These are phyloP conservation scores for Apium graveolens DNA, from an alignment of 129 eudicot species.

Conservation along the genomic window DNA sequence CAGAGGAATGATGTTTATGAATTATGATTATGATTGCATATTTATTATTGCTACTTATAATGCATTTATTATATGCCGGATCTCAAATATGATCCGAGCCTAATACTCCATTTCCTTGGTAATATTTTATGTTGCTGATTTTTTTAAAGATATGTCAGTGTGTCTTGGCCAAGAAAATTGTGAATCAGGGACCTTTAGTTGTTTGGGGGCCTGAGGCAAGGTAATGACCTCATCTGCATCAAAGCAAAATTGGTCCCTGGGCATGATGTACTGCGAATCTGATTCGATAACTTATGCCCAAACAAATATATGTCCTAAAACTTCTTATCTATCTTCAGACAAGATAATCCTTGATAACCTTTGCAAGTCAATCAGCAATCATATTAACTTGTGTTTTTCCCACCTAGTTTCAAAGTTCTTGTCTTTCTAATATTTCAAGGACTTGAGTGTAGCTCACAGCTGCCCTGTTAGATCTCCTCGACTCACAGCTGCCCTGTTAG, in stretches of 20 bases:
- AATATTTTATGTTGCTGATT: too few relatives aligned
- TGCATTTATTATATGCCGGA: too few relatives aligned
- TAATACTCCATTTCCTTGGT: too few relatives aligned
- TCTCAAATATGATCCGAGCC: too few relatives aligned
- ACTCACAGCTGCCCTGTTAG: neutral
- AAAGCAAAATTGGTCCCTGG: neutral
- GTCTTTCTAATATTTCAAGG: neutral
- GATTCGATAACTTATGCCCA: neutral
- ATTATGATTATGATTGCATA: too few relatives aligned
- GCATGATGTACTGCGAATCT: neutral
- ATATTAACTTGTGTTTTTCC: neutral
- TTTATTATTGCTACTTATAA: too few relatives aligned
- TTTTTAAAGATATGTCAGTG: too few relatives aligned
- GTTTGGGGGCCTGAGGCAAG: conserved; percentile 1
- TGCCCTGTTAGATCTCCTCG: neutral
- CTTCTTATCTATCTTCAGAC: neutral
- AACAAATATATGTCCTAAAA: neutral
- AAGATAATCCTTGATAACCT: neutral
- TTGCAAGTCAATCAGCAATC: neutral
- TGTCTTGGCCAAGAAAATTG: neutral
- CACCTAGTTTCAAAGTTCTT: neutral
- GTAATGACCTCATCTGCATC: neutral
- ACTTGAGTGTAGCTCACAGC: neutral
- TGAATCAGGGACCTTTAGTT: neutral
- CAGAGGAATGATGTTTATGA: too few relatives aligned